phyloP scores from a whole-genome alignment of 352 stramenopile genomes.

The Phytopythium chamaehyphon region DNA sequence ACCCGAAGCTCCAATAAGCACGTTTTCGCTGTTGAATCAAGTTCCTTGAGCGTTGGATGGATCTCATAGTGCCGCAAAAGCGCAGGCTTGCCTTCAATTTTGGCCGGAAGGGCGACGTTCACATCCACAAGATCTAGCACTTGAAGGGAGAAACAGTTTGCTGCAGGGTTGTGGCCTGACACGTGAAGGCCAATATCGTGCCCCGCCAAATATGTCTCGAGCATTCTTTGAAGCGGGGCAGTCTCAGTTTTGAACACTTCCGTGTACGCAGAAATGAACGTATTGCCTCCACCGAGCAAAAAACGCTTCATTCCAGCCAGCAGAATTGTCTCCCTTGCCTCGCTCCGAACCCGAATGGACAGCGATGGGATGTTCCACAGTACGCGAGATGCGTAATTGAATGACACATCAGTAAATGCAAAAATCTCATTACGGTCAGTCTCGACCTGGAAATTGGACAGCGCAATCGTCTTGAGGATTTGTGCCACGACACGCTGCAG shows the following conservation, averaged over 20 bases:
- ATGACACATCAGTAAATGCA: slow-evolving; percentile 76
- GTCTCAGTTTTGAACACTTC: slow-evolving; percentile 63
- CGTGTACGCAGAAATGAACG: slow-evolving; percentile 78
- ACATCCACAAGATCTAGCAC: slow-evolving; percentile 64
- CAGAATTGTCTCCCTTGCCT: slow-evolving; percentile 38
- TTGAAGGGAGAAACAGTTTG: slow-evolving; percentile 61
- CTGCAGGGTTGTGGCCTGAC: slow-evolving; percentile 37
- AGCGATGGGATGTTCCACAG: slow-evolving; percentile 79
- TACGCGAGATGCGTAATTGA: slow-evolving; percentile 53
- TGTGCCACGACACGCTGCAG: slow-evolving; percentile 50
- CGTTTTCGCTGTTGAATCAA: slow-evolving; percentile 67
- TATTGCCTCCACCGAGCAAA: slow-evolving; percentile 56
- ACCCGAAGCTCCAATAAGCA: slow-evolving; percentile 72
- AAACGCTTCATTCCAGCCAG: slow-evolving; percentile 70
- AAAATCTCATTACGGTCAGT: slow-evolving; percentile 58
- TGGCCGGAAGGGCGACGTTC: slow-evolving; percentile 54
- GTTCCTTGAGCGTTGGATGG: slow-evolving; percentile 56
- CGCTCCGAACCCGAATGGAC: slow-evolving; percentile 44
- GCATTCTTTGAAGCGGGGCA: slow-evolving; percentile 54
- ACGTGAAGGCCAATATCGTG: slow-evolving; percentile 62
- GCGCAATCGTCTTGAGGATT: slow-evolving; percentile 69
- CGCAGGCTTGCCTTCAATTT: slow-evolving; percentile 65
- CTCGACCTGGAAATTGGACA: slow-evolving; percentile 69
- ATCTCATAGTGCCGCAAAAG: slow-evolving; percentile 64
- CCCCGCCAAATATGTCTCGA: slow-evolving; percentile 66